Base-by-base conservation (phyloP, 2,329 filamentous ascomycete species). In the Monosporascus sp. region DNA sequence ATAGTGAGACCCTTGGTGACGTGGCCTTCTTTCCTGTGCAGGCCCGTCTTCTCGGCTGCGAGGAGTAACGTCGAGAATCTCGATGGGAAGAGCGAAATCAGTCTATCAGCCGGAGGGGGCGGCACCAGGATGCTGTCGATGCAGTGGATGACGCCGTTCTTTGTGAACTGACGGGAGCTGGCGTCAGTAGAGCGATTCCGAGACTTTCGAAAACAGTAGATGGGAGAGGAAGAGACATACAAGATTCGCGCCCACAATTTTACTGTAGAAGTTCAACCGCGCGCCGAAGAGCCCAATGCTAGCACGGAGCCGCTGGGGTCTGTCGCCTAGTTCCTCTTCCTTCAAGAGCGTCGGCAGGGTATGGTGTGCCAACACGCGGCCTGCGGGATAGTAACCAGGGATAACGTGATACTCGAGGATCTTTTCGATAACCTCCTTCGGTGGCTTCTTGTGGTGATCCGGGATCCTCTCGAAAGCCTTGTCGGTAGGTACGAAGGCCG, bases 101-200 rank as follows among this genome's bases (percentile, higher is more conserved):
- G 54, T 18, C 52, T 72, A 63, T 26, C 64, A 66, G 51, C 82
- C 76, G 44, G 83, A 75, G 88, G 86, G 0, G 91, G 92, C 3
- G 91, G 91, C 8, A 93, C 64, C n/a, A 96, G 78, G 51, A 94
- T 75, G 56, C 76, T 78, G 72, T 91, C 83, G 51, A 96, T 73
- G 45, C 81, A 87, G 70, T 96, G 91, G 59, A 95, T 82, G 40
- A 94, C 77, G 43, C 92, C 91, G 65, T 96, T 96, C 56, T 82
- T 86, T 41, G 84, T 87, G 65, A 81, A 78, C 85, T 87, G 45
- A 52, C 5, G 43, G 18, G 5, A 35, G 17, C 37, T 45, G 20
- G 22, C 47, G 44, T 53, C 55, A 58, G 52, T 37, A 35, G 11
- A 35, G 31, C 4, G 31, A 35, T 14, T 14, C 31, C 9, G 2